Evolutionary conservation across 2,329 filamentous ascomycete species (phyloP).

Genomic region (Penicillium sp.): DNA sequence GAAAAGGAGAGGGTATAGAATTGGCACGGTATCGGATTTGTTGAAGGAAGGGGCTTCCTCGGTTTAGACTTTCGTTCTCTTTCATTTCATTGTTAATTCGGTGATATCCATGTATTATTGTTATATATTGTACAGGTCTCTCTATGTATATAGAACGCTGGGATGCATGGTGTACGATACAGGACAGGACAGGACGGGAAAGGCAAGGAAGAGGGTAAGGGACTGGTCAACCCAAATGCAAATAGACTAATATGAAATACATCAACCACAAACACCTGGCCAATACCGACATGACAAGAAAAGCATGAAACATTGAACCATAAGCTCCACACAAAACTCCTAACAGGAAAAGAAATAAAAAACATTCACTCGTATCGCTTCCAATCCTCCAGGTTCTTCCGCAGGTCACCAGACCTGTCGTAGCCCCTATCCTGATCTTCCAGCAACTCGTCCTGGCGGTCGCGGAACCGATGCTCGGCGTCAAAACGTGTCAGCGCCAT

Average conservation of each 20-base stretch:
- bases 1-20: slow-evolving; percentile 68
- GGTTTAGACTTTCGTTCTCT: slow-evolving; percentile 5
- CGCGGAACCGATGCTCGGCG: slow-evolving; percentile 64
- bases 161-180: slow-evolving; percentile 15
- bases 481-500: slow-evolving; percentile 62
- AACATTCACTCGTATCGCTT: slow-evolving; percentile 53
- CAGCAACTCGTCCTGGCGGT: slow-evolving; percentile 59
- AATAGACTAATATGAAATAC: slow-evolving; percentile 9
- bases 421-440: slow-evolving; percentile 64
- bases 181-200: neutral
- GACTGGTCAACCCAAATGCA: slow-evolving; percentile 7
- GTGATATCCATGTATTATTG: slow-evolving; percentile 7
- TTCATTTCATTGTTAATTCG: slow-evolving; percentile 3
- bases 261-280: neutral
- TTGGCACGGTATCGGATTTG: slow-evolving; percentile 74
- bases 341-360: slow-evolving; percentile 3
- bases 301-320: neutral
- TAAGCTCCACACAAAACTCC: neutral
- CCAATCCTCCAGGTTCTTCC: slow-evolving; percentile 58
- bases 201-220: neutral
- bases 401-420: slow-evolving; percentile 54
- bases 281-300: neutral
- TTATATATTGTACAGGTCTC: slow-evolving; percentile 14
- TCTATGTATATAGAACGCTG: slow-evolving; percentile 14
- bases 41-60: slow-evolving; percentile 46